Evolutionary conservation across 2,329 filamentous ascomycete species (phyloP).

Genomic region (Ascochyta rabiei): DNA sequence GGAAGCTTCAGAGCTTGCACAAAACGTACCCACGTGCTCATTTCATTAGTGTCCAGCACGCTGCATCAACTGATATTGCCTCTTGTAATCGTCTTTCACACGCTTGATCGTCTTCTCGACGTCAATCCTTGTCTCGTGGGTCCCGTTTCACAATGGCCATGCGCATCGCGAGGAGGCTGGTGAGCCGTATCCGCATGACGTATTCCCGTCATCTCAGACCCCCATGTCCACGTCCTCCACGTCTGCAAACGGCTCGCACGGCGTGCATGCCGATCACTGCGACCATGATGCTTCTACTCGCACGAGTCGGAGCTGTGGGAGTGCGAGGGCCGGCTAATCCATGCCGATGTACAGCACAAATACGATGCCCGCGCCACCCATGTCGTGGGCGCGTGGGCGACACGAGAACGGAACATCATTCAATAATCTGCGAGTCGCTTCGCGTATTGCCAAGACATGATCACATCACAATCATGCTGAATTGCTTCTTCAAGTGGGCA

Average conservation of each 20-base stretch:
- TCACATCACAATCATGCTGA: neutral
- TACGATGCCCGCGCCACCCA: conserved; percentile 10
- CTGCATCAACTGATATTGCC: neutral
- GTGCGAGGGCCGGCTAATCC: neutral
- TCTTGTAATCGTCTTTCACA: neutral
- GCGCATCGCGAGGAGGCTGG: conserved; percentile 8
- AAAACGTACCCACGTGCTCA: conserved; percentile 7
- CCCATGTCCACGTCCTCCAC: neutral
- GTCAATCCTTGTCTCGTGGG: neutral
- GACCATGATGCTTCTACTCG: neutral
- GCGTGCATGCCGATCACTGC: neutral
- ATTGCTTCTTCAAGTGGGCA: neutral
- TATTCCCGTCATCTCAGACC: neutral
- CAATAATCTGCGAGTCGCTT: conserved; percentile 6
- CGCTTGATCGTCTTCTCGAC: conserved; percentile 3
- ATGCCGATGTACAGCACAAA: conserved; percentile 1
- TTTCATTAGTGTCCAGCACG: neutral
- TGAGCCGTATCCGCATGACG: conserved; percentile 13
- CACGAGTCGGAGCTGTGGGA: neutral
- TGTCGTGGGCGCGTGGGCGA: conserved; percentile 13
- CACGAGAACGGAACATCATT: conserved; percentile 7
- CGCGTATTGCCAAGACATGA: conserved; percentile 14
- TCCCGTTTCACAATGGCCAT: conserved; percentile 1
- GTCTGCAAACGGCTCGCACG: conserved; percentile 9
- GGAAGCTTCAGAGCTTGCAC: conserved; percentile 2